A percentile compares a stretch with the other conserved stretches of the same genome.
phyloP scores from a whole-genome alignment of 306 rosid genomes.

The Lathyrus aphaca region DNA sequence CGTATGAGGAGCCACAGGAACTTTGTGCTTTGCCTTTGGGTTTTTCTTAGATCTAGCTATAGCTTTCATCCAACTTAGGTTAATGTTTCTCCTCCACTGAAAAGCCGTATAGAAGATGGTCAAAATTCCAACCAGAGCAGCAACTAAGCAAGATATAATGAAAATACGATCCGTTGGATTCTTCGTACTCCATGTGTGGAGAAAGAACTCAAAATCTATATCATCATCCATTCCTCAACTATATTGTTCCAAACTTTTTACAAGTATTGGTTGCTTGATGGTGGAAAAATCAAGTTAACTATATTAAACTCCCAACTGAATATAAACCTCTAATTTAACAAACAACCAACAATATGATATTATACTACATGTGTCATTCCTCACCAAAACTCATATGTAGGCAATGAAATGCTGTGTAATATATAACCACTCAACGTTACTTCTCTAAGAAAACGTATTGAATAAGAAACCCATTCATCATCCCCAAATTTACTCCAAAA shows the following conservation, averaged over 20 bases:
- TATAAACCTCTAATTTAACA: too few relatives aligned
- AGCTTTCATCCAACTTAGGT: slow-evolving; percentile 96
- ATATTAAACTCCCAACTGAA: slow-evolving; percentile 6
- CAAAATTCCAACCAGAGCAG: slow-evolving; percentile 86
- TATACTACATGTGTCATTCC: slow-evolving; percentile 16
- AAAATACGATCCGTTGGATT: slow-evolving; percentile 82
- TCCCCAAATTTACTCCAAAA: slow-evolving; percentile 25
- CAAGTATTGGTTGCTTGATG: slow-evolving; percentile 25
- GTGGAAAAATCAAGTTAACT: slow-evolving; percentile 33
- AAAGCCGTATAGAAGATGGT: slow-evolving; percentile 91
- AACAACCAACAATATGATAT: slow-evolving; percentile 28
- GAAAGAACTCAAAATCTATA: slow-evolving; percentile 64
- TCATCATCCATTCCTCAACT: slow-evolving; percentile 74
- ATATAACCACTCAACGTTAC: slow-evolving; percentile 39
- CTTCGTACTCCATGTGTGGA: slow-evolving; percentile 73
- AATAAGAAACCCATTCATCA: slow-evolving; percentile 26
- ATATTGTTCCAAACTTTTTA: slow-evolving; percentile 21
- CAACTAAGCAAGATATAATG: slow-evolving; percentile 65
- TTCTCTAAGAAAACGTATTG: slow-evolving; percentile 25
- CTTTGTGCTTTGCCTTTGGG: slow-evolving; percentile 75
- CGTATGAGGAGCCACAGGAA: slow-evolving; percentile 74
- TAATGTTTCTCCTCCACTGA: slow-evolving; percentile 96
- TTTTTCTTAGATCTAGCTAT: slow-evolving; percentile 89
- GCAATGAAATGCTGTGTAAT: slow-evolving; percentile 28
- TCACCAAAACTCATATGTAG: slow-evolving; percentile 10